Evolutionary conservation across 805 yeast genomes (phyloP).

Genomic region (Candida nemodendra): DNA sequence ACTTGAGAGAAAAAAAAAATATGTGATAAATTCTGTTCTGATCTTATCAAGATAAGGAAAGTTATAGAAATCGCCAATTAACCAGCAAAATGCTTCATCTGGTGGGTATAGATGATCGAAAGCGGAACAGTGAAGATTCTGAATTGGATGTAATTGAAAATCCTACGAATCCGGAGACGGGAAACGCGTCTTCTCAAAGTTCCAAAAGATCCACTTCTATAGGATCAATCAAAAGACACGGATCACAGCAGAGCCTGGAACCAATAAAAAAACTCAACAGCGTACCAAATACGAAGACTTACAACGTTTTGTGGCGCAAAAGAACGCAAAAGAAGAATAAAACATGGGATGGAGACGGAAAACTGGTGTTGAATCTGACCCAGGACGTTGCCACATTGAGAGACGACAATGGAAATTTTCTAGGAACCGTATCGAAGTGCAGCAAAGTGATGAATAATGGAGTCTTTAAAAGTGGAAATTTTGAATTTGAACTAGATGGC

Average conservation of each 20-base stretch:
- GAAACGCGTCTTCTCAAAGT: no score
- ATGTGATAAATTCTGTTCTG: no score
- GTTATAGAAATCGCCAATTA: no score
- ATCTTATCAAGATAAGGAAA: no score
- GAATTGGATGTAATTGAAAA: no score
- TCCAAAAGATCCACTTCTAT: slow-evolving; percentile 2
- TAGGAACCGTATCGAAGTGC: slow-evolving; percentile 21
- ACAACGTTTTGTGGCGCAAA: slow-evolving; percentile 65
- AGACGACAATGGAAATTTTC: slow-evolving; percentile 29
- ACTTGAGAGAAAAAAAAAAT: no score
- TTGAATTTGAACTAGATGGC: slow-evolving; percentile 63
- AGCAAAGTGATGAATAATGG: slow-evolving; percentile 22
- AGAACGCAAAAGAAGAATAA: slow-evolving; percentile 74
- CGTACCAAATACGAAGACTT: slow-evolving; percentile 9
- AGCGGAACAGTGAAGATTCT: no score
- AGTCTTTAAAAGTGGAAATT: slow-evolving; percentile 50
- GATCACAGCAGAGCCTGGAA: background rate
- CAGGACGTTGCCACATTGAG: slow-evolving; percentile 23
- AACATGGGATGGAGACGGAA: slow-evolving; percentile 95
- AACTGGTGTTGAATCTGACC: slow-evolving; percentile 34
- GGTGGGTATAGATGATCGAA: no score
- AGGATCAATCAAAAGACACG: background rate
- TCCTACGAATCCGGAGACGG: no score
- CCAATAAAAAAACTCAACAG: background rate
- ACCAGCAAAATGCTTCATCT: no score